phyloP scores from a whole-genome alignment of 2,329 filamentous ascomycete species.

The Hawksworthiomyces lignivorus region DNA sequence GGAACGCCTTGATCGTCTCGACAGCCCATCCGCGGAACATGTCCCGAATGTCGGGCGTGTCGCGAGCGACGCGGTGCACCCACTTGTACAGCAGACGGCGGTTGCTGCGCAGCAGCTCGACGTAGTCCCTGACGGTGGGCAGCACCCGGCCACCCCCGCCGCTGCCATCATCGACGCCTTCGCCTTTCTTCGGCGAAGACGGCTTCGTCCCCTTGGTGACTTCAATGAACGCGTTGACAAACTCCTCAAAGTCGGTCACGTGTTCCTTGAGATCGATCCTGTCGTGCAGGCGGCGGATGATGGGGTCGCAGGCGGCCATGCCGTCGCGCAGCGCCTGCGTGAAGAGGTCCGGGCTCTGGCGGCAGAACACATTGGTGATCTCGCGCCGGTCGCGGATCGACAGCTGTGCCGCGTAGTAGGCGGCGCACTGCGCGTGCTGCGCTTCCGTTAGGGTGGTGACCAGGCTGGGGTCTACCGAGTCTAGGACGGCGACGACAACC shows the following conservation, averaged over 20 bases:
- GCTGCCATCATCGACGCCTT: not conserved
- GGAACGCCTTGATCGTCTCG: conserved; percentile 49
- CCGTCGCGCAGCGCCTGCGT: conserved; percentile 59
- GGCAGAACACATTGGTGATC: conserved; percentile 59
- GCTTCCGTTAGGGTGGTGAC: conserved; percentile 42
- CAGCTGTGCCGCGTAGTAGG: conserved; percentile 64
- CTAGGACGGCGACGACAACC: conserved; percentile 60
- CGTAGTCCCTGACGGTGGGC: conserved; percentile 65
- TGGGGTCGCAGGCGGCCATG: conserved; percentile 63
- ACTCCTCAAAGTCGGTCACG: conserved; percentile 57
- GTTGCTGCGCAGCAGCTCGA: conserved; percentile 58
- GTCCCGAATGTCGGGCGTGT: conserved; percentile 57
- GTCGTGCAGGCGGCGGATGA: conserved; percentile 65
- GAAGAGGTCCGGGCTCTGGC: conserved; percentile 62
- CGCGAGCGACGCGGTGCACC: conserved; percentile 60
- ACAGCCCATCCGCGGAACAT: conserved; percentile 56
- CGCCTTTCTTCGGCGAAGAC: not conserved
- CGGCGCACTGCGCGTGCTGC: conserved; percentile 57
- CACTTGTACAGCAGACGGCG: conserved; percentile 58
- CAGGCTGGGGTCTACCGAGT: conserved; percentile 38
- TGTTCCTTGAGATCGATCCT: conserved; percentile 64
- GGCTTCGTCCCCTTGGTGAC: conserved; percentile 38
- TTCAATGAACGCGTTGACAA: conserved; percentile 65
- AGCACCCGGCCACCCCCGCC: conserved; percentile 23
- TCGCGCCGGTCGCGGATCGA: conserved; percentile 66